Conservation (phyloP, 176 grass and related monocot species). For the Zea mays region DNA sequence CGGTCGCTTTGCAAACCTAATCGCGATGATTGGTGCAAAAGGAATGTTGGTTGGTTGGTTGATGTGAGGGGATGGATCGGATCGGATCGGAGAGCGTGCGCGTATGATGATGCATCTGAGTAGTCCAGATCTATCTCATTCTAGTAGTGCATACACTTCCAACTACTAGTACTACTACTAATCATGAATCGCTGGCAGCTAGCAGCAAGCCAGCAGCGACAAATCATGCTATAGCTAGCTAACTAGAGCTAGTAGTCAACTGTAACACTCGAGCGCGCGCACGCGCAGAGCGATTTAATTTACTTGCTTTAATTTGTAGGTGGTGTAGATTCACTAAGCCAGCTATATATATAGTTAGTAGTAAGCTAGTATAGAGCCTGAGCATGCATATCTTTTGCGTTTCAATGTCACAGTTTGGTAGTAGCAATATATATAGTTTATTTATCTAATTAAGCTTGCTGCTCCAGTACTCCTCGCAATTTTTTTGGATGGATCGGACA, state of each 20-base stretch:
- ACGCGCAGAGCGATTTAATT: background rate
- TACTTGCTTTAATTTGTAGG: background rate
- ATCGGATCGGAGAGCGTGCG: background rate
- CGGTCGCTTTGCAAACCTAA: slow-evolving; percentile 40
- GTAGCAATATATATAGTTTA: background rate
- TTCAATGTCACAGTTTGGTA: background rate
- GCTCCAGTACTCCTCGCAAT: background rate
- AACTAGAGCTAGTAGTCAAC: background rate
- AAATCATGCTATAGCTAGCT: slow-evolving; percentile 2
- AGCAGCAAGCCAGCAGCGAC: background rate
- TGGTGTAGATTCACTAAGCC: background rate
- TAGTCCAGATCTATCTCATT: slow-evolving; percentile 26
- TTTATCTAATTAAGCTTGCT: background rate
- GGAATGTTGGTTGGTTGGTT: slow-evolving; percentile 41
- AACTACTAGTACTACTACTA: background rate
- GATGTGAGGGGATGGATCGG: background rate
- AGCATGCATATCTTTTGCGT: slow-evolving; percentile 6
- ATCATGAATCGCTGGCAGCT: background rate
- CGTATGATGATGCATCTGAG: background rate
- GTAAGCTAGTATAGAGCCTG: background rate
- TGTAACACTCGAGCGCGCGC: slow-evolving; percentile 27
- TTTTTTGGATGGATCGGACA: background rate
- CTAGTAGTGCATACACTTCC: background rate
- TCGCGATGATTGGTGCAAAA: slow-evolving; percentile 45
- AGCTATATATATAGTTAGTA: background rate